Conservation (phyloP, 352 stramenopile species). For the Phytophthora rubi region DNA sequence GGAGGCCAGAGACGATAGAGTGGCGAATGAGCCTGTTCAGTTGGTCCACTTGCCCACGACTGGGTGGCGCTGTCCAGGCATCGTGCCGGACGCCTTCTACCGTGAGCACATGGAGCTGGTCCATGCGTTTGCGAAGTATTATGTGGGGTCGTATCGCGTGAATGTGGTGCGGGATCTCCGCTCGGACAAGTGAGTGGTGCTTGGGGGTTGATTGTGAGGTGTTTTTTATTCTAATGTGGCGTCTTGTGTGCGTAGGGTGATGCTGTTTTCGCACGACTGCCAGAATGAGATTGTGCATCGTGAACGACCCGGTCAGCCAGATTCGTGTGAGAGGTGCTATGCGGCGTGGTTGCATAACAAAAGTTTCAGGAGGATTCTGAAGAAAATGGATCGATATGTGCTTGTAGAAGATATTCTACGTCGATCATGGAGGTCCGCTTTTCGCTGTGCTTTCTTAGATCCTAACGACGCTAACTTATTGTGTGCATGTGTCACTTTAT, state of each 20-base stretch:
- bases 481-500: neutral
- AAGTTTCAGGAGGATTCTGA: constrained; percentile 71
- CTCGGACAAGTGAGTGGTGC: constrained; percentile 55
- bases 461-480: neutral
- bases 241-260: constrained; percentile 42
- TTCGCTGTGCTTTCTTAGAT: neutral
- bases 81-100: constrained; percentile 66
- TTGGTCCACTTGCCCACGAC: constrained; percentile 55
- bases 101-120: constrained; percentile 54
- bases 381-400: constrained; percentile 74
- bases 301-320: constrained; percentile 47
- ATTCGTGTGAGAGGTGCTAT: constrained; percentile 65
- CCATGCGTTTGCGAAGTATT: constrained; percentile 73
- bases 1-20: constrained; percentile 1
- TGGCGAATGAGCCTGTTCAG: neutral
- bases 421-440: constrained; percentile 59
- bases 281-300: constrained; percentile 64
- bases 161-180: constrained; percentile 72
- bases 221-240: neutral
- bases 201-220: neutral
- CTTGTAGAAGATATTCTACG: constrained; percentile 64
- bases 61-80: constrained; percentile 65
- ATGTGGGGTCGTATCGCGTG: constrained; percentile 63
- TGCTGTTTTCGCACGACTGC: constrained; percentile 76
- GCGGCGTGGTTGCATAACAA: constrained; percentile 66